Evolutionary conservation across 345 rosid genomes (phyloP), one percentile per base, ranked within the genome.

Genomic region (Pelargonium nanum): DNA sequence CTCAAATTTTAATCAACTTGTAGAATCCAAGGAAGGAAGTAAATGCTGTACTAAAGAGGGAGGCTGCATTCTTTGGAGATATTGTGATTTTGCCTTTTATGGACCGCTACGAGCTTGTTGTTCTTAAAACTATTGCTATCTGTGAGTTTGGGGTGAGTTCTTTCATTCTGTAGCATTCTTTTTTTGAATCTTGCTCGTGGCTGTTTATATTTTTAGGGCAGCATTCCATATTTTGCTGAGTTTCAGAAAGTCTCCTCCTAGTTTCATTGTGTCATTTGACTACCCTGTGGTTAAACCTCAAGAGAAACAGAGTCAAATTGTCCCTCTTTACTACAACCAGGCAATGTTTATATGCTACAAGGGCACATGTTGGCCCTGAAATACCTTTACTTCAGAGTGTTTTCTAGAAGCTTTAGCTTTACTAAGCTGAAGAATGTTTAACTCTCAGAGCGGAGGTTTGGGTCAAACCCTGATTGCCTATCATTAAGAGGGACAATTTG

Each of bases 31-130:
- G 97, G 77, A 87, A 87, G 80, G 92, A 89, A 85, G 92, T 89
- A 69, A 93, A 93, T 81, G 87, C 81, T 58, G 75, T 84, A 76
- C 77, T 93, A 74, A 89, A 89, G 82, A 84, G 80, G 73, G 99
- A 93, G 75, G 99, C 99, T 60, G 83, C 82, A 20, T 93, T 81
- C 74, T 93, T 93, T 73, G 88, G 97, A 60, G 99, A 93, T 66
- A 75, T 83, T 76, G 83, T 93, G 62, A 83, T 89, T 66, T 78
- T 89, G 58, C 97, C 97, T 25, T 93, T 93, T 75, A 89, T 93
- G 96, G 99, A 93, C 73, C 97, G 85, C 34, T 87, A 93, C 44
- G 99, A 93, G 75, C 92, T 93, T 24, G 92, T 93, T 62, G 99
- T 93, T 72, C 94, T 93, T 25, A 93, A 93, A 80, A 89, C 97